A percentile compares a stretch with the other conserved stretches of the same genome.
These are phyloP conservation scores for Debaryomyces coudertii DNA, from an alignment of 1,139 yeast genomes.

Conservation along the genomic window DNA sequence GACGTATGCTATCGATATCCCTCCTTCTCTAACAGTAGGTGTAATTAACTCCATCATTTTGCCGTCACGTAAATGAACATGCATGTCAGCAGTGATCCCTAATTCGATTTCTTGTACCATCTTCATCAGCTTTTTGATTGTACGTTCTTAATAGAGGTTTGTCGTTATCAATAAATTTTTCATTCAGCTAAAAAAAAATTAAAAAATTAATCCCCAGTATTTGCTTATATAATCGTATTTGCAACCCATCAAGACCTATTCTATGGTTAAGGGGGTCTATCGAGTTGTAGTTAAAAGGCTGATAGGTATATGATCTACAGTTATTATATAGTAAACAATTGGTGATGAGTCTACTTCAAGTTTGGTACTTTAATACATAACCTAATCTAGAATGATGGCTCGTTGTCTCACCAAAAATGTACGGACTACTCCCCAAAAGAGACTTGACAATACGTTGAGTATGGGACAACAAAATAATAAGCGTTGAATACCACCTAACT, in stretches of 20 bases:
- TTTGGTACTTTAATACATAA: background rate
- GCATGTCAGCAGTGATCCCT: slow-evolving; percentile 93
- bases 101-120: slow-evolving; percentile 49
- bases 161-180: slow-evolving; percentile 11
- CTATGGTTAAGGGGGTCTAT: background rate
- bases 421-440: background rate
- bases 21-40: slow-evolving; percentile 89
- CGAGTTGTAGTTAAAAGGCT: background rate
- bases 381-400: background rate
- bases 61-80: slow-evolving; percentile 94
- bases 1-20: slow-evolving; percentile 85
- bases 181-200: background rate
- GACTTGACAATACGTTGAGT: slow-evolving; percentile 6
- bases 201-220: background rate
- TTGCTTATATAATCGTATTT: slow-evolving; percentile 10
- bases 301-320: background rate
- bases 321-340: background rate
- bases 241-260: background rate
- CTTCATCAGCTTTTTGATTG: background rate
- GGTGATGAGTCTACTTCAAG: background rate
- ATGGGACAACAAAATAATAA: slow-evolving; percentile 6
- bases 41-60: slow-evolving; percentile 88
- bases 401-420: slow-evolving; percentile 6
- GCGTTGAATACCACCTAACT: slow-evolving; percentile 1
- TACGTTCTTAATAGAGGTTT: background rate